A percentile compares a stretch with the other conserved stretches of the same genome.
Conservation (phyloP, 75 land plant species). For the Picea glauca region DNA sequence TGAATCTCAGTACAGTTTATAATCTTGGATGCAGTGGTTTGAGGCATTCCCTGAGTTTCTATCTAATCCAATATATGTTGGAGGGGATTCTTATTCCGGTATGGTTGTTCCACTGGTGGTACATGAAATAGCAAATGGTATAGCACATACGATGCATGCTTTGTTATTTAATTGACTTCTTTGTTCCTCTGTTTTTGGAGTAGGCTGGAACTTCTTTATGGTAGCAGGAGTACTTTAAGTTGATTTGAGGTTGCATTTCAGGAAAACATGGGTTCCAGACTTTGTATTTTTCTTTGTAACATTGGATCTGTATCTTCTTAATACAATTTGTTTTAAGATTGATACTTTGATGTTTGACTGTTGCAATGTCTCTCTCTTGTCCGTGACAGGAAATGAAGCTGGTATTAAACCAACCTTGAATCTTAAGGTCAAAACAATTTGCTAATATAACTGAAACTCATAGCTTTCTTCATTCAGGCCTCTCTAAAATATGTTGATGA, state of each 20-base stretch:
- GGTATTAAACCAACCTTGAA: constrained; percentile 64
- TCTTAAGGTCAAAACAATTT: constrained; percentile 58
- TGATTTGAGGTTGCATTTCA: too few species aligned
- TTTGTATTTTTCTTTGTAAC: too few species aligned
- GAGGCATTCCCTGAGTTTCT: constrained; percentile 42
- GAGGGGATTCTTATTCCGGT: constrained; percentile 72
- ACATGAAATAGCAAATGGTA: constrained; percentile 47
- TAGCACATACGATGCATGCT: not conserved
- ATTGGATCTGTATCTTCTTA: too few species aligned
- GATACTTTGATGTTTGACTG: too few species aligned
- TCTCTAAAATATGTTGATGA: too few species aligned
- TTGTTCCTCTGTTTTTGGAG: not conserved
- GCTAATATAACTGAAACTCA: too few species aligned
- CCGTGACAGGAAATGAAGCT: constrained; percentile 58
- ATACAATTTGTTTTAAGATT: too few species aligned
- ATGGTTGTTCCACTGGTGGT: constrained; percentile 42
- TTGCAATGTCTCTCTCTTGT: too few species aligned
- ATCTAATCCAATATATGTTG: constrained; percentile 43
- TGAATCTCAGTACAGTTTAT: not conserved
- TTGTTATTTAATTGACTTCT: not conserved
- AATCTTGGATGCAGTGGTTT: constrained; percentile 50
- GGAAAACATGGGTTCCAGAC: too few species aligned
- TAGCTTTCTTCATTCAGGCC: too few species aligned
- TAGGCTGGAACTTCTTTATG: too few species aligned
- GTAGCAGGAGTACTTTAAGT: too few species aligned